These are phyloP conservation scores for Pseudogymnoascus destructans DNA, from an alignment of 2,329 filamentous ascomycete species.

Conservation along the genomic window DNA sequence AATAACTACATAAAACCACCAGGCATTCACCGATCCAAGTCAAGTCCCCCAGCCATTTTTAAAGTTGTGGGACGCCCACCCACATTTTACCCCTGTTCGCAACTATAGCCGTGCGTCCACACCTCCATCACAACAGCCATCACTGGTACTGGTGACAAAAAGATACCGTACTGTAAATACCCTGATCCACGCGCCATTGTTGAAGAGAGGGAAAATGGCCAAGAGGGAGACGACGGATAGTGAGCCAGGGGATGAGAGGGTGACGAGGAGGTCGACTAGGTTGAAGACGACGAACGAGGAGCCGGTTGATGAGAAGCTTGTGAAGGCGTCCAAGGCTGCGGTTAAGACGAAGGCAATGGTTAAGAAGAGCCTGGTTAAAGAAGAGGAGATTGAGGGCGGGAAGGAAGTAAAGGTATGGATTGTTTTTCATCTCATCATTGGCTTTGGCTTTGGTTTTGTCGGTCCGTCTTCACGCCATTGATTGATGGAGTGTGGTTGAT, in stretches of 20 bases:
- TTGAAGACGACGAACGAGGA: background rate
- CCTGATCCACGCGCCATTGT: background rate
- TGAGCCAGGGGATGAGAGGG: background rate
- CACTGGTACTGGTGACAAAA: background rate
- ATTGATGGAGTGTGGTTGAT: background rate
- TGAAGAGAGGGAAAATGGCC: background rate
- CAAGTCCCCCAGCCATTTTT: background rate
- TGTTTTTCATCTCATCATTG: background rate
- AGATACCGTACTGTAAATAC: background rate
- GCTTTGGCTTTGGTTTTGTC: background rate
- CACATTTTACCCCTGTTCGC: background rate
- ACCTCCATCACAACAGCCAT: background rate
- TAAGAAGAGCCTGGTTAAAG: slow-evolving; percentile 32
- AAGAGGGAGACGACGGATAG: background rate
- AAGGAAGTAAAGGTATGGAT: background rate
- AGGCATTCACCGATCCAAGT: too few species aligned
- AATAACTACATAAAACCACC: too few species aligned
- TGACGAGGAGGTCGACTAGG: background rate
- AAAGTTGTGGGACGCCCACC: background rate
- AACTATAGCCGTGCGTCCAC: background rate
- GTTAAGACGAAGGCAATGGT: slow-evolving; percentile 31
- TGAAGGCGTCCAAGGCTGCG: slow-evolving; percentile 30
- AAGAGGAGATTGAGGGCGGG: slow-evolving; percentile 18
- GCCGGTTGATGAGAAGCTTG: background rate
- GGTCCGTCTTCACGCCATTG: background rate